Evolutionary conservation across 176 grass and related monocot species (phyloP).

Genomic region (Bromus sterilis): DNA sequence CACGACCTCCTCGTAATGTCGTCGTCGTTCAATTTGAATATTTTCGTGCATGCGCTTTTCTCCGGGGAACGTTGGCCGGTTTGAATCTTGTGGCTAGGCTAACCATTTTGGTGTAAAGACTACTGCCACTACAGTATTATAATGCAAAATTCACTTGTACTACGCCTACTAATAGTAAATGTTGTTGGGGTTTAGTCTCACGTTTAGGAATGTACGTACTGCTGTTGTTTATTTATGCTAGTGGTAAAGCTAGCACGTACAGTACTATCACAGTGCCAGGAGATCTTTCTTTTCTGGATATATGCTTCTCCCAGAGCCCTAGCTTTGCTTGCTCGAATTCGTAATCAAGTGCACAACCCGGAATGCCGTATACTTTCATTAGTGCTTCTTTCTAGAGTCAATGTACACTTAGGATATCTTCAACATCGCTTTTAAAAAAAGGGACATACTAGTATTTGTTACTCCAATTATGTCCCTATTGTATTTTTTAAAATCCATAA

Average conservation of each 20-base stretch:
- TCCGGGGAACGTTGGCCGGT: background rate
- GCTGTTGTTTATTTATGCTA: background rate
- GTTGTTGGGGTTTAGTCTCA: background rate
- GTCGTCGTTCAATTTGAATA: conserved; percentile 16
- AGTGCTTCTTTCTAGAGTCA: too few species aligned
- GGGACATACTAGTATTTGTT: too few species aligned
- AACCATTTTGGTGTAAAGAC: background rate
- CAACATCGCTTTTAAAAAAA: too few species aligned
- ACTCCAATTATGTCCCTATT: too few species aligned
- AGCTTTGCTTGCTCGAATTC: background rate
- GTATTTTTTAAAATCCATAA: too few species aligned
- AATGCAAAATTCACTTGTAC: background rate
- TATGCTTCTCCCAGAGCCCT: background rate
- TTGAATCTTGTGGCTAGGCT: background rate
- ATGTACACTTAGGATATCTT: too few species aligned
- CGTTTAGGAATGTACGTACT: background rate
- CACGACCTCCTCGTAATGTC: too few species aligned
- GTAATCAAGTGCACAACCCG: background rate
- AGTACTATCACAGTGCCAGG: too few species aligned
- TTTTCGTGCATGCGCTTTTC: background rate
- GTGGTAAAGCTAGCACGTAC: background rate
- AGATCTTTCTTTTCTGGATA: background rate
- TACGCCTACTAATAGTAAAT: background rate
- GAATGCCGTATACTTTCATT: too few species aligned
- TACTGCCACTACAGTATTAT: background rate